Conservation (phyloP, 2,329 filamentous ascomycete genomes). For the Venturia nashicola region DNA sequence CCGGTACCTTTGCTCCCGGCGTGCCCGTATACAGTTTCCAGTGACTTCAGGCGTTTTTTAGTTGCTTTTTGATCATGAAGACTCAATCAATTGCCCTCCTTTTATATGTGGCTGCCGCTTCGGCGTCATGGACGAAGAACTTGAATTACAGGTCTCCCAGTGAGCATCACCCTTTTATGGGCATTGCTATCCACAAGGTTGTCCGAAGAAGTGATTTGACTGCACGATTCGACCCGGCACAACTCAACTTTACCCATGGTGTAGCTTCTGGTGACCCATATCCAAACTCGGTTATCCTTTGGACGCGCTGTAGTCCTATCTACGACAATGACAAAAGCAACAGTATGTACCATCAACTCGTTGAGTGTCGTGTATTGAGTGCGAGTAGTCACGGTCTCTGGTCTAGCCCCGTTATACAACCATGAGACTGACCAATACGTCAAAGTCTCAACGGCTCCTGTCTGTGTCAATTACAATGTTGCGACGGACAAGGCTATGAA, state of each 20-base stretch:
- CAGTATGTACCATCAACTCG: not conserved
- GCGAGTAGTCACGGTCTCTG: slow-evolving; percentile 35
- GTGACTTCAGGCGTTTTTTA: not conserved
- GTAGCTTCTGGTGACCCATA: slow-evolving; percentile 35
- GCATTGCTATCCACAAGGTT: slow-evolving; percentile 51
- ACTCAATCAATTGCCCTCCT: not conserved
- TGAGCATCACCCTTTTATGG: slow-evolving; percentile 48
- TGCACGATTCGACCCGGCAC: slow-evolving; percentile 29
- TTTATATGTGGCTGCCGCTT: not conserved
- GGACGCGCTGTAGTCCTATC: slow-evolving; percentile 29
- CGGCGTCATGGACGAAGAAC: slow-evolving; percentile 32
- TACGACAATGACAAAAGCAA: slow-evolving; percentile 29
- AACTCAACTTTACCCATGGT: slow-evolving; percentile 53
- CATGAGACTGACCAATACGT: slow-evolving; percentile 37
- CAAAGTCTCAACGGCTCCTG: slow-evolving; percentile 42
- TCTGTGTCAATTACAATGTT: slow-evolving; percentile 57
- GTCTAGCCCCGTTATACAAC: slow-evolving; percentile 41
- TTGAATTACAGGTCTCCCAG: slow-evolving; percentile 59
- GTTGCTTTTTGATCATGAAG: not conserved
- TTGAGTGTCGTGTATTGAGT: not conserved
- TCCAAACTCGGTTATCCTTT: slow-evolving; percentile 29
- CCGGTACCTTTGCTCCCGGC: not conserved
- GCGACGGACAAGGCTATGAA: slow-evolving; percentile 35
- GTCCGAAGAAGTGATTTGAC: slow-evolving; percentile 41
- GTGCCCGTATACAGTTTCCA: slow-evolving; percentile 2